Conservation (phyloP, 2,329 filamentous ascomycete genomes). For the Thielaviopsis euricoi region DNA sequence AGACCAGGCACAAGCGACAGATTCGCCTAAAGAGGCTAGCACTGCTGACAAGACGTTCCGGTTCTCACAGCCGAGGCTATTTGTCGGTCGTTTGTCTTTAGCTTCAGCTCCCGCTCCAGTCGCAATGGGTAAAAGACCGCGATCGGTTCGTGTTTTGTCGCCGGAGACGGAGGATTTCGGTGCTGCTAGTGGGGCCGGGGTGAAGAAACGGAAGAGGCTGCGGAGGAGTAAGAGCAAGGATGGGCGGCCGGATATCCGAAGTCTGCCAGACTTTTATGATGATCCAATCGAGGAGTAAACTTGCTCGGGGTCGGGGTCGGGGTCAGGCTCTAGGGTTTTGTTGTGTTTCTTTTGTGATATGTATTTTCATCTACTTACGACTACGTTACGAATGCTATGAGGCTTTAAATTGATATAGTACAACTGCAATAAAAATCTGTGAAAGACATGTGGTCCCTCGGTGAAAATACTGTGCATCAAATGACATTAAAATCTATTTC, state of each 20-base stretch:
- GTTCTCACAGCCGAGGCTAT: conserved; percentile 6
- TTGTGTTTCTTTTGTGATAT: background rate
- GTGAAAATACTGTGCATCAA: background rate
- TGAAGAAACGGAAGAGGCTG: background rate
- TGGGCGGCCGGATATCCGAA: conserved; percentile 6
- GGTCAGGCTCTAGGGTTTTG: background rate
- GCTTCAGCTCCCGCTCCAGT: background rate
- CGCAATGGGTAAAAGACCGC: background rate
- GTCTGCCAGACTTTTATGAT: conserved; percentile 6
- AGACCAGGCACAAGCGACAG: background rate
- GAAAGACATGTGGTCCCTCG: background rate
- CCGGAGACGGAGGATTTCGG: background rate
- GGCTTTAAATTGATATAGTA: background rate
- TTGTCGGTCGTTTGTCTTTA: conserved; percentile 5
- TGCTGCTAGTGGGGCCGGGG: background rate
- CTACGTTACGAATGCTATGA: background rate
- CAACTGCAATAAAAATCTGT: background rate
- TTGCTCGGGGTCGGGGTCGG: background rate
- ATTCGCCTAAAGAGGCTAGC: background rate
- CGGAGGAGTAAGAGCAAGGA: conserved; percentile 1
- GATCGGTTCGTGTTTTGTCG: background rate
- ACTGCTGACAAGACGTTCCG: background rate
- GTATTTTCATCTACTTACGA: background rate
- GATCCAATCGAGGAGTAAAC: conserved; percentile 5
- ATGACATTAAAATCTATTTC: background rate